A percentile compares a stretch with the other conserved stretches of the same genome.
Evolutionary conservation across 306 rosid genomes (phyloP).

Genomic region (Urtica urens): DNA sequence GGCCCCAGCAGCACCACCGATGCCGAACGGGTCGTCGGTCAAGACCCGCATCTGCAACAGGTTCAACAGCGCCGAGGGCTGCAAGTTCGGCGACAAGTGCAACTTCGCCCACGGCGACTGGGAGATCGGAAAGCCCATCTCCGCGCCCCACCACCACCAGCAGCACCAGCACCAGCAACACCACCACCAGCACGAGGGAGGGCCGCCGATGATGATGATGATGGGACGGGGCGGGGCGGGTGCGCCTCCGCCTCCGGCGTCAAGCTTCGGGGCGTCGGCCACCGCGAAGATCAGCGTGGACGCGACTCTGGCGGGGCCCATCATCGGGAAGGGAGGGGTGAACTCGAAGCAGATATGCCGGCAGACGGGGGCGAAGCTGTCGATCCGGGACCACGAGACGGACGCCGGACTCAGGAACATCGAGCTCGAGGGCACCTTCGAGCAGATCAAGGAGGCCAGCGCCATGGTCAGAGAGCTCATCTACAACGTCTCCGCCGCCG

Average conservation of each 20-base stretch:
- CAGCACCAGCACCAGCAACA: no score
- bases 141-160: slow-evolving; percentile 46
- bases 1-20: no score
- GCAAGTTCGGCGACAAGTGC: slow-evolving; percentile 94
- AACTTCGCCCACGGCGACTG: slow-evolving; percentile 95
- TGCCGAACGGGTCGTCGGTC: slow-evolving; percentile 55
- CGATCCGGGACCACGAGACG: slow-evolving; percentile 81
- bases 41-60: slow-evolving; percentile 78
- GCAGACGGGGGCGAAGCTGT: slow-evolving; percentile 89
- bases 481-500: slow-evolving; percentile 42
- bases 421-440: slow-evolving; percentile 89
- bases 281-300: slow-evolving; percentile 95
- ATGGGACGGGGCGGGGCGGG: slow-evolving; percentile 35
- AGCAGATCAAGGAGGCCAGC: slow-evolving; percentile 83
- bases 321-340: slow-evolving; percentile 94
- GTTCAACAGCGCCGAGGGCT: slow-evolving; percentile 74
- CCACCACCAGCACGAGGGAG: no score
- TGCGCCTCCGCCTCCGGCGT: slow-evolving; percentile 45
- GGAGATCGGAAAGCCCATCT: slow-evolving; percentile 61
- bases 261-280: slow-evolving; percentile 81
- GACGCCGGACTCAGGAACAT: slow-evolving; percentile 72
- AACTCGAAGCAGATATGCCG: slow-evolving; percentile 94
- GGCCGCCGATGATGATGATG: slow-evolving; percentile 48
- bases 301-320: slow-evolving; percentile 90
- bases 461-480: slow-evolving; percentile 75